Evolutionary conservation across 805 yeast genomes (phyloP), one percentile per base, ranked within the genome.

Genomic region (Kuraishia borneana): DNA sequence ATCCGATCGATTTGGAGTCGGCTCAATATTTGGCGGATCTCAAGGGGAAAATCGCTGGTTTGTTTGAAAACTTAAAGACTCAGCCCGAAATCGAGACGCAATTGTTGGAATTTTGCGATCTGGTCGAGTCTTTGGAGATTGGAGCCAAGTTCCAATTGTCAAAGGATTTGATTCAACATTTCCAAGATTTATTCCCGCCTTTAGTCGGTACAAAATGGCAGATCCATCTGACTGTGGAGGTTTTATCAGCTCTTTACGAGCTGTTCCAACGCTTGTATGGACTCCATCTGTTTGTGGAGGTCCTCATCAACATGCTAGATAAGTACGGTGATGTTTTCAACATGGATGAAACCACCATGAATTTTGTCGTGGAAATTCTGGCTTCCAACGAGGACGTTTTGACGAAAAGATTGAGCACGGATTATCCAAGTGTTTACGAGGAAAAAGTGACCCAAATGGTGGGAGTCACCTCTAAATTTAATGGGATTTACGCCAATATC

Each of bases 361-460:
- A 30, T 10, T 19, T 45, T 10, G 28, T 54, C 4, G 21, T 54
- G 31, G 44, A 46, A 32, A 19, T 51, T 23, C 26, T 50, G 9
- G 35, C 42, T 6, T 37, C 39, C 22, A 45, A 52, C 34, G 42
- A 40, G 16, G 41, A 39, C 18, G 30, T 46, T 14, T 28, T 54
- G 16, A 27, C 38, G 8, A 40, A 48, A 34, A 39, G 42, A 17
- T 31, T 46, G 30, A 25, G 18, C 3, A 20, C 34, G 7, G 30
- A 39, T 6, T 25, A 25, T 12, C 13, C 28, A 6, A 10, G 21
- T 29, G 32, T 14, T 6, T 29, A 12, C 7, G 16, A 23, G 9
- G 21, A 22, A n/a, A 25, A 7, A 9, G 18, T 26, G 18, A 17
- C 22, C 23, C 20, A 9, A 23, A 27, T n/a, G 6, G 6, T 25